These are phyloP conservation scores for Erodium chrysanthum DNA, from an alignment of 441 rosid genomes.

Conservation along the genomic window DNA sequence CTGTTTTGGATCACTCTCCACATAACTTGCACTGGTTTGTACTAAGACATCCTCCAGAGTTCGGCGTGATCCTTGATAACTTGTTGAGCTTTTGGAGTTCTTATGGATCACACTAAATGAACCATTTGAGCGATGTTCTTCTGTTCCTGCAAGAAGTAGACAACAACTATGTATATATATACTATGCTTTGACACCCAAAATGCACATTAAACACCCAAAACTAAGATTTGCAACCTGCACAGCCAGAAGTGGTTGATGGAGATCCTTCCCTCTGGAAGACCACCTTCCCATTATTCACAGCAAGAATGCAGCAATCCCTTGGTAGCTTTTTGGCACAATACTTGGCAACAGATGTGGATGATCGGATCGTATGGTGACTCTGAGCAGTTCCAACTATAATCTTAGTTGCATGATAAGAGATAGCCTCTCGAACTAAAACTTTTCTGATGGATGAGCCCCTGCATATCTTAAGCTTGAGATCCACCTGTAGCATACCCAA, in stretches of 20 bases:
- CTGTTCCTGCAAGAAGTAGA: conserved; percentile 34
- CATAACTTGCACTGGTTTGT: conserved; percentile 26
- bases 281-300: conserved; percentile 51
- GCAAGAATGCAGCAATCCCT: conserved; percentile 49
- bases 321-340: conserved; percentile 47
- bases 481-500: conserved; percentile 43
- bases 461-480: conserved; percentile 66
- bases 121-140: conserved; percentile 35
- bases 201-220: neutral
- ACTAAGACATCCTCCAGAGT: conserved; percentile 35
- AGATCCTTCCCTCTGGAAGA: conserved; percentile 49
- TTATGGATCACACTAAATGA: conserved; percentile 48
- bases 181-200: neutral
- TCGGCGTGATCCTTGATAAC: conserved; percentile 27
- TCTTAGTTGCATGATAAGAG: conserved; percentile 39
- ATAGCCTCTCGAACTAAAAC: conserved; percentile 50
- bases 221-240: conserved; percentile 26
- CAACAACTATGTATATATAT: conserved; percentile 1
- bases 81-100: conserved; percentile 25
- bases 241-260: conserved; percentile 22
- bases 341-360: conserved; percentile 48
- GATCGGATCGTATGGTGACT: conserved; percentile 40
- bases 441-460: conserved; percentile 44
- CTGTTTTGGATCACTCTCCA: conserved; percentile 24
- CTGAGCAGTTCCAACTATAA: conserved; percentile 43